Base-by-base conservation (phyloP, 208 protist species). In the Vickermania ingenoplastis region DNA sequence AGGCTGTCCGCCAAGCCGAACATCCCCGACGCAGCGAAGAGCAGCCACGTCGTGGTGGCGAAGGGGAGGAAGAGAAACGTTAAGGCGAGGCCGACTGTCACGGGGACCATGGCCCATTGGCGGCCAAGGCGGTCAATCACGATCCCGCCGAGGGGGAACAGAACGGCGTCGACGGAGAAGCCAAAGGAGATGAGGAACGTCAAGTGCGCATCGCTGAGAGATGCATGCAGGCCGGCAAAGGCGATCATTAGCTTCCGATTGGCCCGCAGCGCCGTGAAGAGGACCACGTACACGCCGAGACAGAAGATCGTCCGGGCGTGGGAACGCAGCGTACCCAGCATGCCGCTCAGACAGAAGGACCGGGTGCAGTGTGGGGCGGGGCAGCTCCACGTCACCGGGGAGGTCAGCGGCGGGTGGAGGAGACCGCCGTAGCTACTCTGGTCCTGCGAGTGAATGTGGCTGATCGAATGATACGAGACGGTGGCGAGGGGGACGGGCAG, bases 201-300 rank as follows among this genome's bases (percentile, higher is more conserved):
- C n/a, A 95, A 50, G 25, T 89, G 64, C 22, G 79, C 69, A 41
- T 90, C 74, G 31, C 69, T 71, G 61, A 95, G 75, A 17, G 62
- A 63, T 14, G 72, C 48, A 3, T 66, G 69, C 78, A 92, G 84
- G 13, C 71, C 76, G 1, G 80, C 78, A 58, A 95, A 78, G 29
- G 76, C 71, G 23, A 92, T 53, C 49, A 95, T 80, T 25, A 92
- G 75, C 71, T 95, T 92, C 25, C 83, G 80, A 56, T 90, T 92
- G 0, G 75, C 65, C 0, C 88, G 85, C 21, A 95, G 67, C 2
- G 77, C 63, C 17, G 72, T 72, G 64, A 72, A 77, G 22, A 91
- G 64, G 22, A 92, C 61, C 21, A 86, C 64, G 61, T 86, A 89
- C 21, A 92, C n/a, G 22, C 88, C 88, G 1, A 95, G 66, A 3